A percentile compares a stretch with the other conserved stretches of the same genome.
Evolutionary conservation across 306 rosid genomes (phyloP).

Genomic region (Vigna unguiculata): DNA sequence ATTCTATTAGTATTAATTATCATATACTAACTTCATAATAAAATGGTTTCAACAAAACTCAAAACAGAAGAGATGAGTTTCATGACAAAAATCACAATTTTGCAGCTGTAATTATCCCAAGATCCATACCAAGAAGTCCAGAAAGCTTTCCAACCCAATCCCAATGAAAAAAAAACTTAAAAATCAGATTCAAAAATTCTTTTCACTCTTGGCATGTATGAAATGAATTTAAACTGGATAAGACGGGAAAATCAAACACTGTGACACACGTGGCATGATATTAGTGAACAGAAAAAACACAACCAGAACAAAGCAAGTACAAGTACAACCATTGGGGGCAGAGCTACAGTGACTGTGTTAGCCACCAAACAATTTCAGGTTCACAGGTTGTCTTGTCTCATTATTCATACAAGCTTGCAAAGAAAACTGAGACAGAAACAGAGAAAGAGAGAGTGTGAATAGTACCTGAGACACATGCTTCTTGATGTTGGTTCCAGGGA

Average conservation of each 20-base stretch:
- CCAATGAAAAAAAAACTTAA: background rate
- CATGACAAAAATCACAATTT: background rate
- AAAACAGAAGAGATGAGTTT: background rate
- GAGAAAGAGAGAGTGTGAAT: background rate
- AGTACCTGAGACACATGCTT: slow-evolving; percentile 73
- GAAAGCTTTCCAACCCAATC: slow-evolving; percentile 18
- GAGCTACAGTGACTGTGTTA: background rate
- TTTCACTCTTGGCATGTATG: background rate
- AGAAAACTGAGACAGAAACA: too few species aligned
- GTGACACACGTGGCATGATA: slow-evolving; percentile 26
- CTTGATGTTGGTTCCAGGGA: slow-evolving; percentile 81
- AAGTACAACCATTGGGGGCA: background rate
- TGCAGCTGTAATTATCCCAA: background rate
- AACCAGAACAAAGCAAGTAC: background rate
- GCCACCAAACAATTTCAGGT: background rate
- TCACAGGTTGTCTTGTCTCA: background rate
- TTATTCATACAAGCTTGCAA: background rate
- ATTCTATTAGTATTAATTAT: background rate
- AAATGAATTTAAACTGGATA: too few species aligned
- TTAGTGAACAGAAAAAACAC: slow-evolving; percentile 18
- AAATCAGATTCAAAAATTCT: background rate
- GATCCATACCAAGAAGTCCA: background rate
- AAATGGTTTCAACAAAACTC: slow-evolving; percentile 3
- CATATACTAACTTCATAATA: background rate
- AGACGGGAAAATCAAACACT: background rate